Conservation (phyloP, 257 asterid genomes). For the Solanum lycopersicoides region DNA sequence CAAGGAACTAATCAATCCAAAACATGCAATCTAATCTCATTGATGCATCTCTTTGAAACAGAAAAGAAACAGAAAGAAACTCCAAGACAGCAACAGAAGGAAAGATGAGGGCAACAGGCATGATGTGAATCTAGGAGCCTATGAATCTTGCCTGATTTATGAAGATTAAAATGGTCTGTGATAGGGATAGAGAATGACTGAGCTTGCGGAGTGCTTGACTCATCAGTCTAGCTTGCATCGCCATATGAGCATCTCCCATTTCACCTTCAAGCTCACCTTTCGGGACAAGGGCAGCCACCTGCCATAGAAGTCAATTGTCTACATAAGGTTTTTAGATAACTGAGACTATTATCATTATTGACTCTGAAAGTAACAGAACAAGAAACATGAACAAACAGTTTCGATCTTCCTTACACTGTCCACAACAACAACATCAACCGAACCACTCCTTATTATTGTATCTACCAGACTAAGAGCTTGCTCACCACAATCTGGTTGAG, state of each 20-base stretch:
- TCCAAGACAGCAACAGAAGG: not conserved
- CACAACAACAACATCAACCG: constrained; percentile 95
- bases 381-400: not conserved
- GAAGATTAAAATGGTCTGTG: constrained; percentile 82
- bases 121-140: not conserved
- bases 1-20: not conserved
- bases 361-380: constrained; percentile 6
- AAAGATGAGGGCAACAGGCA: not conserved
- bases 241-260: constrained; percentile 99
- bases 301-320: constrained; percentile 3
- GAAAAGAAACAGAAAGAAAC: not conserved
- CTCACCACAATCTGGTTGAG: constrained; percentile 98
- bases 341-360: not conserved
- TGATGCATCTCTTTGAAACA: not conserved
- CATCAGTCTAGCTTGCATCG: constrained; percentile 99
- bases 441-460: constrained; percentile 95
- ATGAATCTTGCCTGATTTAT: constrained; percentile 68
- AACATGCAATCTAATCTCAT: not conserved
- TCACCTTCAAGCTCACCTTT: constrained; percentile 98
- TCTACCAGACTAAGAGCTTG: constrained; percentile 98
- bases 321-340: not conserved
- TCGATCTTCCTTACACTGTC: constrained; percentile 71
- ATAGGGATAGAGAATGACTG: constrained; percentile 88
- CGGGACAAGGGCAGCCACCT: constrained; percentile 99
- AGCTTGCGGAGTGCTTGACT: constrained; percentile 96